Base-by-base conservation (phyloP, 495 filamentous ascomycete species). In the Penicillium macrosclerotiorum region DNA sequence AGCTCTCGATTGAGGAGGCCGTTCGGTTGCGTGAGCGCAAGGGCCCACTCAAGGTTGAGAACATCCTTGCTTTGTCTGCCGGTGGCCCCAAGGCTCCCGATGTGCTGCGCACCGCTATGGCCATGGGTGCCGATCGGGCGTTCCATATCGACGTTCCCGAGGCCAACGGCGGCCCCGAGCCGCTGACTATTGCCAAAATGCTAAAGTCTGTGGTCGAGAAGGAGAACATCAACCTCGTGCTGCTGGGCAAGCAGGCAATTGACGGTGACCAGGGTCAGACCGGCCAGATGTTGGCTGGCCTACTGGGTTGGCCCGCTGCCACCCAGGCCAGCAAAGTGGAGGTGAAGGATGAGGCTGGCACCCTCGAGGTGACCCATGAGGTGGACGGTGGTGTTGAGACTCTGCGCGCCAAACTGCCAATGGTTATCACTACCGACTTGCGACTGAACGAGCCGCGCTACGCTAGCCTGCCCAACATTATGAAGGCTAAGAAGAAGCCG, bases 401-500 rank as follows among this genome's bases (percentile, higher is more conserved):
- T 54, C 73, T 97, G 46, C 74, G 77, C 59, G 83, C 85, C 13
- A 84, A 83, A 73, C 63, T 98, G 68, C 93, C 93, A 0, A 78
- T 95, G 83, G 69, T 98, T 16, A 83, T 98, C 47, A 98, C 93
- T 47, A 95, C 93, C 49, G 93, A 98, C 80, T 66, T 98, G 69
- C 74, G 93, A 32, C 71, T 98, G 69, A 97, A 98, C 65, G 88
- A 94, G 79, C 94, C 93, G 43, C 71, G 94, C 39, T 98, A 96
- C 70, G 92, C 90, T 39, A 95, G 81, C 66, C 64, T 98, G 77
- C 92, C 89, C 55, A 96, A 96, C 69, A 97, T 98, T 47, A 98
- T 98, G 94, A 97, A 96, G 83, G 93, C 93, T 42, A 97, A 97
- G 86, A 98, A 97, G 87, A 98, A 97, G 83, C 85, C 86, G 56